A percentile compares a stretch with the other conserved stretches of the same genome.
Evolutionary conservation across 805 yeast species (phyloP).

Genomic region (Wickerhamiella kurtzmanii): DNA sequence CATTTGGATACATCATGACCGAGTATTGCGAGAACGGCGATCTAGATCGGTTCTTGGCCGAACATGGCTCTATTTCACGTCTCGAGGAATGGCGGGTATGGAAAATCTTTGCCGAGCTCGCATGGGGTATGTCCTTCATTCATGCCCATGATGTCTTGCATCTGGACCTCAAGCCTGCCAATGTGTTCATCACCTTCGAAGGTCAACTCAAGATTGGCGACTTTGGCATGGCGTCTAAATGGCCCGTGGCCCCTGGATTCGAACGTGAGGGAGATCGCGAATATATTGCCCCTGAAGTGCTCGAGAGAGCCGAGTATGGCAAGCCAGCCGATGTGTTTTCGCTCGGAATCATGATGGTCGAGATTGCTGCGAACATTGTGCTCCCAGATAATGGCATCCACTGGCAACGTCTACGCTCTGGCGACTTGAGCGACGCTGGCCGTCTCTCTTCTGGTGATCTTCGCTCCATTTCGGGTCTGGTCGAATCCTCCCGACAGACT

Average conservation of each 20-base stretch:
- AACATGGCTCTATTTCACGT: constrained; percentile 58
- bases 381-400: constrained; percentile 92
- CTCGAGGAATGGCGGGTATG: constrained; percentile 95
- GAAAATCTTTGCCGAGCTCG: constrained; percentile 81
- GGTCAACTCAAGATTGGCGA: constrained; percentile 91
- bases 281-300: constrained; percentile 93
- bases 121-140: constrained; percentile 62
- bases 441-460: constrained; percentile 55
- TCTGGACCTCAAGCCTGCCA: constrained; percentile 89
- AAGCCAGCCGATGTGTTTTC: constrained; percentile 91
- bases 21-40: constrained; percentile 94
- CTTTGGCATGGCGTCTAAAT: constrained; percentile 81
- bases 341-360: constrained; percentile 85
- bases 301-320: constrained; percentile 67
- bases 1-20: constrained; percentile 77
- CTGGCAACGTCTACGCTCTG: constrained; percentile 92
- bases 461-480: constrained; percentile 17
- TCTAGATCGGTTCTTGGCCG: constrained; percentile 63
- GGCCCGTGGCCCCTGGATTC: constrained; percentile 46
- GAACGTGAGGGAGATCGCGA: constrained; percentile 97
- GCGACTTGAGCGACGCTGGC: constrained; percentile 93
- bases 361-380: constrained; percentile 88
- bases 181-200: constrained; percentile 85
- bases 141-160: constrained; percentile 70
- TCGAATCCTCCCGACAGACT: neutral